Evolutionary conservation across 208 protist genomes (phyloP).

Genomic region (Leishmania gerbilli): DNA sequence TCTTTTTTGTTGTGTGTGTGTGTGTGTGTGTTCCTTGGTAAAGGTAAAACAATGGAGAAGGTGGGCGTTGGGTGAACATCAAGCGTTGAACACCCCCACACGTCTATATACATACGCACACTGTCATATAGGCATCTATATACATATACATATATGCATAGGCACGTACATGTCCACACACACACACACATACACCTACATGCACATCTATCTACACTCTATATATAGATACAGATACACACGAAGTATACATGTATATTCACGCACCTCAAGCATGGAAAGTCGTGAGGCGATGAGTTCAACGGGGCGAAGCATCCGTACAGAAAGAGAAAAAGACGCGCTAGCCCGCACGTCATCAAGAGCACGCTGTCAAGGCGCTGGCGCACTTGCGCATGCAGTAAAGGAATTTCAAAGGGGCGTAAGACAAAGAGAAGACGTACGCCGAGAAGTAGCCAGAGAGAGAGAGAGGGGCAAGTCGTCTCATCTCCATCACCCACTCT

Average conservation of each 20-base stretch:
- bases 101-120: neutral
- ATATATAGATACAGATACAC: too few relatives aligned
- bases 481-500: neutral
- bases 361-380: neutral
- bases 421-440: neutral
- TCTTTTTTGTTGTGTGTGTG: too few relatives aligned
- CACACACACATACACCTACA: too few relatives aligned
- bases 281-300: neutral
- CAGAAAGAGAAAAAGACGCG: neutral
- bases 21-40: neutral
- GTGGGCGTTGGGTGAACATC: neutral
- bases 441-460: neutral
- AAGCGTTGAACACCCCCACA: neutral
- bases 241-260: too few relatives aligned
- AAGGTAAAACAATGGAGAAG: neutral
- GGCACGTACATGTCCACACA: too few relatives aligned
- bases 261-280: neutral
- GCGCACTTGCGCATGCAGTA: neutral
- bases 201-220: neutral
- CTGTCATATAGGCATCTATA: slow-evolving; percentile 6
- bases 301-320: neutral
- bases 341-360: neutral
- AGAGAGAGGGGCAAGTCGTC: neutral
- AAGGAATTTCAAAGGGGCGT: neutral
- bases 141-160: slow-evolving; percentile 12